A percentile compares a stretch with the other conserved stretches of the same genome.
phyloP scores from a whole-genome alignment of 78 protist species.

The Diacronema lutheri region DNA sequence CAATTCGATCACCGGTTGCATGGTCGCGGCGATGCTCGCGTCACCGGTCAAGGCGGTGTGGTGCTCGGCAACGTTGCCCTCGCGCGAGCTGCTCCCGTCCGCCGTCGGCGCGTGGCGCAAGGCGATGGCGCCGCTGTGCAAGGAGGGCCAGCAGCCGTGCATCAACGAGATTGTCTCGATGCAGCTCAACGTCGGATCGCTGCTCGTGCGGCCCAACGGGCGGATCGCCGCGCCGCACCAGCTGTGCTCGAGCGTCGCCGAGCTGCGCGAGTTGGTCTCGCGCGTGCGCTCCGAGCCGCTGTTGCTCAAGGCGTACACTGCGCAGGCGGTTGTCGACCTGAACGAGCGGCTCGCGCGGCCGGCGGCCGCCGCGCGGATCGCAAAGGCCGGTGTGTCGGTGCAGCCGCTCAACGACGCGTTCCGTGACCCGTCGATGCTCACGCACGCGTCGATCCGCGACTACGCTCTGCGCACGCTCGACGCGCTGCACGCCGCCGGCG shows the following conservation, averaged over 20 bases:
- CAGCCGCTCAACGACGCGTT: neutral
- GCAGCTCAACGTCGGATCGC: slow-evolving; percentile 10
- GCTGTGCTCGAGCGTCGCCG: neutral
- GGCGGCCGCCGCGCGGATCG: neutral
- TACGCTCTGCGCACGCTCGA: neutral
- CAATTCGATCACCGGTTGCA: neutral
- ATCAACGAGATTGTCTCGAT: neutral
- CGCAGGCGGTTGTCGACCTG: neutral
- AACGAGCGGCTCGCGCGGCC: neutral
- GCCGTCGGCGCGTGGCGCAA: neutral
- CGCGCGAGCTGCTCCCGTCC: neutral
- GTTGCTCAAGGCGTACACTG: slow-evolving; percentile 4
- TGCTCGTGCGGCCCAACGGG: neutral
- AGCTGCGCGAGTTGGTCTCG: neutral
- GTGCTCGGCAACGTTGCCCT: neutral
- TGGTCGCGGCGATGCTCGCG: neutral
- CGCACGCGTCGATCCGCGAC: slow-evolving; percentile 2
- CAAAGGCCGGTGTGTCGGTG: neutral
- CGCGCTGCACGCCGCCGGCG: neutral
- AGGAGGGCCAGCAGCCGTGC: neutral
- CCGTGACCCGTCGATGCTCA: neutral
- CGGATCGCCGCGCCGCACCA: neutral
- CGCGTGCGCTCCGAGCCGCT: neutral
- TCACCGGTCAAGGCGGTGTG: neutral
- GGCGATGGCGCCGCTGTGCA: no score